Base-by-base conservation (phyloP, 352 stramenopile genomes). In the Phytophthora lateralis region DNA sequence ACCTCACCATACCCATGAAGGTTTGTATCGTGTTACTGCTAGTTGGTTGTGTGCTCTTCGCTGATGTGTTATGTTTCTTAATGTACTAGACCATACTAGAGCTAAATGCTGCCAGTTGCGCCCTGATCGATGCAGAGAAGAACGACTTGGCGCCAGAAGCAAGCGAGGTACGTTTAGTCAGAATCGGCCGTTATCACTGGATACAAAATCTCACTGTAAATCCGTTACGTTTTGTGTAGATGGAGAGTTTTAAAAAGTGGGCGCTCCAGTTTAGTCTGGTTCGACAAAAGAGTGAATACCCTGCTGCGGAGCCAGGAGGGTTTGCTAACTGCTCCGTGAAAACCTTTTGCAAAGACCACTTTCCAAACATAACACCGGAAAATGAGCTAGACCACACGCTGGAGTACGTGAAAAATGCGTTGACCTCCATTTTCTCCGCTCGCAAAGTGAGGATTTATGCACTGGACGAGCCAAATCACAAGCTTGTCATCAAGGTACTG, bases 371-470 rank as follows among this genome's bases (percentile, higher is more conserved):
- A 21, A 83, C 78, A 12, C 85, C 85, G 0, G 85, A 93, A 43
- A 88, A 90, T 37, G 85, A 93, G 54, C 60, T 91, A 0, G 82
- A 93, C 55, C 82, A 91, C 46, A 90, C 82, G 3, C 70, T 91
- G 2, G 84, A 93, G 59, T 82, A 85, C 44, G 55, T 89, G 55
- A 81, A 89, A 61, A 78, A 67, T 14, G 71, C 79, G 0, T 62
- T 93, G 12, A 80, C 68, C 10, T 69, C 64, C 3, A 73, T 80
- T 52, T 93, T 93, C 51, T 73, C 67, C 5, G 82, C 82, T 27
- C 63, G 75, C 1, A 77, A 71, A 60, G 73, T 91, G 6, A 70
- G 82, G 17, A 80, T 93, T n/a, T 91, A 84, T 50, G 69, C 77
- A 3, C 52, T 89, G 0, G 82, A 93, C 32, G 49, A 79, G 9